Evolutionary conservation across 2,329 filamentous ascomycete genomes (phyloP).

Genomic region (Colletotrichum eremochloae): DNA sequence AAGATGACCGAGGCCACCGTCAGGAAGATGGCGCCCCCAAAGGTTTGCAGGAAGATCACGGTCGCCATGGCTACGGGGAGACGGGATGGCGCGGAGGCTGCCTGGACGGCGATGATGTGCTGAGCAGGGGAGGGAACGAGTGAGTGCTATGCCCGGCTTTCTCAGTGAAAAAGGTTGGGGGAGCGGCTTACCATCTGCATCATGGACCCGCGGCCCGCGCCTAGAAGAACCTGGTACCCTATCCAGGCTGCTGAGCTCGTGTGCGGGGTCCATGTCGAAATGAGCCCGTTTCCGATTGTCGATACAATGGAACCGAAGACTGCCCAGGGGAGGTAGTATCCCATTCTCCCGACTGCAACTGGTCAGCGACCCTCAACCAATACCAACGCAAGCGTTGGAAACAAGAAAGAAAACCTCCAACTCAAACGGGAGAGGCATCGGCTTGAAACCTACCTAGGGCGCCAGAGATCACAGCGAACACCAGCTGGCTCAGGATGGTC

Average conservation of each 20-base stretch:
- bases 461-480: slow-evolving; percentile 54
- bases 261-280: slow-evolving; percentile 54
- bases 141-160: not conserved
- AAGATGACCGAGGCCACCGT: slow-evolving; percentile 48
- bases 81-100: slow-evolving; percentile 45
- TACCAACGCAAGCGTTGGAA: not conserved
- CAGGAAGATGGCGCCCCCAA: slow-evolving; percentile 63
- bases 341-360: slow-evolving; percentile 47
- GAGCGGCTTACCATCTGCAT: slow-evolving; percentile 54
- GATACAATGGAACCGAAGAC: slow-evolving; percentile 55
- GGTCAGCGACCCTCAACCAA: not conserved
- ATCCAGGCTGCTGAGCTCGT: slow-evolving; percentile 56
- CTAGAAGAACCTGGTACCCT: slow-evolving; percentile 62
- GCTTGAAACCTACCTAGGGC: slow-evolving; percentile 46
- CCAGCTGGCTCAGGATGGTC: slow-evolving; percentile 53
- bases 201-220: slow-evolving; percentile 58
- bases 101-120: slow-evolving; percentile 49
- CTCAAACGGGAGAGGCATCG: not conserved
- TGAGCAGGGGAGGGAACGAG: not conserved
- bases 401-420: too few relatives aligned
- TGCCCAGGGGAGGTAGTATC: slow-evolving; percentile 43
- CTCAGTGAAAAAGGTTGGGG: slow-evolving; percentile 46
- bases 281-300: slow-evolving; percentile 52
- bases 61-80: slow-evolving; percentile 48
- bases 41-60: slow-evolving; percentile 56